Base-by-base conservation (phyloP, 306 rosid species). In the Myrica gale region DNA sequence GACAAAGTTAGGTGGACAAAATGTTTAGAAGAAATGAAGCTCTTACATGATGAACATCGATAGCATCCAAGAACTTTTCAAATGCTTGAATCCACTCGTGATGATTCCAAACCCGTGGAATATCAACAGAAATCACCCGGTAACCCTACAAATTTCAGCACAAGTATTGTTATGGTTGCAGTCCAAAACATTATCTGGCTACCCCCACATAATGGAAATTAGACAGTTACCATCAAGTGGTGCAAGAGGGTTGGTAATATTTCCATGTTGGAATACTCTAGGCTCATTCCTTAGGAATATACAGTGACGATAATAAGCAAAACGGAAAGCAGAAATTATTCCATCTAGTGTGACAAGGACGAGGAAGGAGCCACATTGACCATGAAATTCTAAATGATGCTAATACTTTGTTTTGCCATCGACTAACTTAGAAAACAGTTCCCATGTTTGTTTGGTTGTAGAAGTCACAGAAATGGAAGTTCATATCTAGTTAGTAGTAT, bases 61-160 rank as follows among this genome's bases (percentile, higher is more conserved):
- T 95, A 72, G 97, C 93, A 92, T 95, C 99, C 91, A 95, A 87
- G 87, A 95, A 95, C 84, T 95, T 95, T 76, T 95, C 99, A 83
- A 95, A 95, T 70, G 96, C 92, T 83, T 85, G 97, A 85, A 95
- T 84, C 99, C 99, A 95, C 79, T 95, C 97, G 17, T 83, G 84
- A 77, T 92, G 92, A 86, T 89, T 86, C 99, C 99, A 95, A 20
- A 95, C 97, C 15, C 96, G 86, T 26, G 99, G 99, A 67, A 92
- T 92, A 83, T 95, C 97, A 74, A 95, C 97, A 62, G 99, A 89
- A 78, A 95, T 89, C 72, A 95, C 87, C 46, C 99, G 92, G 84
- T 95, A 95, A 71, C 99, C 99, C 99, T 95, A 90, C 83, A 84
- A 12, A 82, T 60, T 55, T 55, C 20, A 72, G 60, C 21, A 23